A percentile compares a stretch with the other conserved stretches of the same genome.
Evolutionary conservation across 805 yeast species (phyloP).

Genomic region (Metschnikowia dekortorum): DNA sequence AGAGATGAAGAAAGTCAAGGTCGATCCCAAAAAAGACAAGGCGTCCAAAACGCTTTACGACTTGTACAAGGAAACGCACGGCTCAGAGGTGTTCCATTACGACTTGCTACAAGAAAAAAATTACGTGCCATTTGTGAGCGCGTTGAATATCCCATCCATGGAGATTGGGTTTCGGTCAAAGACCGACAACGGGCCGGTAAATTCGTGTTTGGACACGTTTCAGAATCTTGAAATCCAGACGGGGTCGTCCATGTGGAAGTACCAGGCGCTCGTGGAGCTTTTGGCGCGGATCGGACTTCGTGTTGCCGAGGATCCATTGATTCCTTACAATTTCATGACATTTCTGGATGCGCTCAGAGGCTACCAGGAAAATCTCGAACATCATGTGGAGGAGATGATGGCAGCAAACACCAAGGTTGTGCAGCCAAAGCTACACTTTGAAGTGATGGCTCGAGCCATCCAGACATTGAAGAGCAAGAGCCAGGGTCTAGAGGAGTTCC

Average conservation of each 20-base stretch:
- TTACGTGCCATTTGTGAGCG: slow-evolving; percentile 61
- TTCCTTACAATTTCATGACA: slow-evolving; percentile 59
- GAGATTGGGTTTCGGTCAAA: slow-evolving; percentile 48
- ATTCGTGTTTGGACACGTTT: slow-evolving; percentile 63
- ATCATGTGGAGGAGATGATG: slow-evolving; percentile 24
- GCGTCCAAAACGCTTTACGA: slow-evolving; percentile 22
- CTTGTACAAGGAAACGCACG: slow-evolving; percentile 22
- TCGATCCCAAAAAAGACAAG: slow-evolving; percentile 2
- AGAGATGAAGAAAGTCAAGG: slow-evolving; percentile 30
- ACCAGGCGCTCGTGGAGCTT: slow-evolving; percentile 52
- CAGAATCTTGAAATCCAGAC: slow-evolving; percentile 47
- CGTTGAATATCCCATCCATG: slow-evolving; percentile 66
- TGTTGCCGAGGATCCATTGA: slow-evolving; percentile 68
- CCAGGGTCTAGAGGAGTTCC: slow-evolving; percentile 49
- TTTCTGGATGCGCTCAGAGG: slow-evolving; percentile 42
- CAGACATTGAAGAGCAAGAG: slow-evolving; percentile 32
- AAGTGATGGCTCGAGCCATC: slow-evolving; percentile 22
- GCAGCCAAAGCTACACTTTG: slow-evolving; percentile 21
- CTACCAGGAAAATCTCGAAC: slow-evolving; percentile 45
- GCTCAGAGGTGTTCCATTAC: slow-evolving; percentile 24
- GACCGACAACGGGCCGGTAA: slow-evolving; percentile 33
- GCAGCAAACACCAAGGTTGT: not conserved
- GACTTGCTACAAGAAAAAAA: slow-evolving; percentile 49
- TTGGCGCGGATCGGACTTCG: slow-evolving; percentile 51
- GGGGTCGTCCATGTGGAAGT: slow-evolving; percentile 56